phyloP scores from a whole-genome alignment of 1,139 yeast species.

The Kodamaea plutei region DNA sequence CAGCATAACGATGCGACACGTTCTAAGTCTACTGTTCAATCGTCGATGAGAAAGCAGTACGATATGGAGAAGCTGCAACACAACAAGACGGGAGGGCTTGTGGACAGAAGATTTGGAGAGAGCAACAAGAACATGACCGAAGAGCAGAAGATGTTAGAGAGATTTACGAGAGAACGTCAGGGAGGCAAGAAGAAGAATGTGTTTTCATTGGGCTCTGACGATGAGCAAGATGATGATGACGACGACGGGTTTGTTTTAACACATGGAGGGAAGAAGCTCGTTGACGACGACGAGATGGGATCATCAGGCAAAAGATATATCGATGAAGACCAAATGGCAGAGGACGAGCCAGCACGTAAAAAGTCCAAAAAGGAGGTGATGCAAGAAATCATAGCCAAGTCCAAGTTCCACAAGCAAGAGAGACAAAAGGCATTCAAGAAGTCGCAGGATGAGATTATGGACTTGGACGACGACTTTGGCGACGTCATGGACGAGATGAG shows the following conservation, averaged over 20 bases:
- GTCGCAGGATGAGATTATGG: conserved; percentile 66
- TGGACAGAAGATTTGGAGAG: conserved; percentile 93
- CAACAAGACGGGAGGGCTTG: conserved; percentile 72
- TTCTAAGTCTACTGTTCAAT: conserved; percentile 74
- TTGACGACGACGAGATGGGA: conserved; percentile 25
- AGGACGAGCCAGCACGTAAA: conserved; percentile 48
- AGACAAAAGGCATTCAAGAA: conserved; percentile 76
- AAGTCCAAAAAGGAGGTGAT: conserved; percentile 92
- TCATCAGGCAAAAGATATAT: conserved; percentile 20
- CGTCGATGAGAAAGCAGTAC: conserved; percentile 64
- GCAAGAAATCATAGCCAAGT: conserved; percentile 95
- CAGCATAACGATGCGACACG: conserved; percentile 37
- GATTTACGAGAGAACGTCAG: conserved; percentile 88
- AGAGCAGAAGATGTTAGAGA: conserved; percentile 92
- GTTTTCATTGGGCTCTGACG: conserved; percentile 68
- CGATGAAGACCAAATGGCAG: conserved; percentile 33
- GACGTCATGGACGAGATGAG: conserved; percentile 65
- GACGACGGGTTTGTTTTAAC: conserved; percentile 53
- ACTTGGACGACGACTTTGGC: conserved; percentile 74
- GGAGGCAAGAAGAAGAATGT: conserved; percentile 49
- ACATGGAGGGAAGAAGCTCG: conserved; percentile 72
- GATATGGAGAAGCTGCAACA: conserved; percentile 56
- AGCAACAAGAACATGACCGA: conserved; percentile 63
- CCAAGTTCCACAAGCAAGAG: conserved; percentile 83
- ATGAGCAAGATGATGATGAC: conserved; percentile 51